Evolutionary conservation across 2,329 filamentous ascomycete genomes (phyloP), one percentile per base, ranked within the genome.

Genomic region (Neofusicoccum parvum): DNA sequence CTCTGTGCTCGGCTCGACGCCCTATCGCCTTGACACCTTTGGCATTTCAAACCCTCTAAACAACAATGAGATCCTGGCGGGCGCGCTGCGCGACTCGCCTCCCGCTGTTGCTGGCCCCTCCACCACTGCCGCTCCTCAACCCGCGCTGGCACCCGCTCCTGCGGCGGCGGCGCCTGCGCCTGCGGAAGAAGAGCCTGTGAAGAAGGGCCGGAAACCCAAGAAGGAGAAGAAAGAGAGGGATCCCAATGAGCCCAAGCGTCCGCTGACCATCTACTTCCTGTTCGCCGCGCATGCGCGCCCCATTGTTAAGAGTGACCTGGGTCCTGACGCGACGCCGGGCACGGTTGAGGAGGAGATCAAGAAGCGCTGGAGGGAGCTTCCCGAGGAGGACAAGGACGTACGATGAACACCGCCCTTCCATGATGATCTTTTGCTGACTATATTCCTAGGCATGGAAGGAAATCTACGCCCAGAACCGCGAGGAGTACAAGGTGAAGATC

Each of bases 181-280:
- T 32, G 65, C 67, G 2, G 58, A 68, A 9, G 69, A 67, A 23
- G 50, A 70, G 11, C 69, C 70, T 20, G 46, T 66, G 10, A 68
- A 64, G 66, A 74, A 74, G 70, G 70, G 71, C 68, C 69, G 81
- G 79, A 75, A 92, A 86, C 93, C 93, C 85, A 93, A 95, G 85
- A 90, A 91, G 79, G 94, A 95, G 86, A 94, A 94, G 84, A 83
- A 82, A 74, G 76, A 78, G 54, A 80, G 77, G 70, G 94, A 98
- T 77, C 94, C 94, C 71, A 96, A 97, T 78, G 94, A 94, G 6
- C 94, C 94, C 67, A 98, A 97, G 87, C 89, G 94, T 59, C 94
- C 94, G 9, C 80, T 97, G 74, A 98, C 94, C 5, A 93, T 94
- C 2, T 97, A 96, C 83, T 97, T 98, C 83, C 83, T 97, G 67